Percentiles rank a stretch among this genome's conserved stretches.
Evolutionary conservation across 2,329 filamentous ascomycete genomes (phyloP).

Genomic region (Penicillium sp.): DNA sequence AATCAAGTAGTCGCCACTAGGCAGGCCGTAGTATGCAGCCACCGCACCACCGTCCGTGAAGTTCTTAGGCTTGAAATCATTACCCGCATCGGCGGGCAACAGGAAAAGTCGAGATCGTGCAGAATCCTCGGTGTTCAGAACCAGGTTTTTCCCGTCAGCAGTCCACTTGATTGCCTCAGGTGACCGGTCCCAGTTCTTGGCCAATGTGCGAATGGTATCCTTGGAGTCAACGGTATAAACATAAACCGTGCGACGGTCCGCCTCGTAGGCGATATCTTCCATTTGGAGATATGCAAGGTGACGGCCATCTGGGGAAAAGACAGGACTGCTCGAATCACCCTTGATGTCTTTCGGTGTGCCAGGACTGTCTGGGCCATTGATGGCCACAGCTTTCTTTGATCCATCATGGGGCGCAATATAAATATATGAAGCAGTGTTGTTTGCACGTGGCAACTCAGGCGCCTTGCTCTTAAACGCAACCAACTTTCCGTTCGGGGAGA

Average conservation of each 20-base stretch:
- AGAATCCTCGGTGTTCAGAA: constrained; percentile 70
- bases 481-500: constrained; percentile 43
- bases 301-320: constrained; percentile 71
- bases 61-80: constrained; percentile 36
- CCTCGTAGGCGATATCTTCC: constrained; percentile 74
- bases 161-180: constrained; percentile 54
- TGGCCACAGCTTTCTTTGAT: constrained; percentile 54
- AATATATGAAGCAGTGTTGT: constrained; percentile 78
- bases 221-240: constrained; percentile 38
- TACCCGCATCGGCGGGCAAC: constrained; percentile 34
- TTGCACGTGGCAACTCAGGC: constrained; percentile 44
- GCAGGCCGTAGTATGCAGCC: constrained; percentile 31
- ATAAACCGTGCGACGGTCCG: constrained; percentile 63
- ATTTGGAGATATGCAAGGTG: constrained; percentile 76
- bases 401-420: constrained; percentile 68
- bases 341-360: constrained; percentile 52
- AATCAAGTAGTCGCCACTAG: constrained; percentile 34
- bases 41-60: constrained; percentile 40
- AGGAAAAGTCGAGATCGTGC: constrained; percentile 53
- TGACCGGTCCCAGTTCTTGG: constrained; percentile 53
- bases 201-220: constrained; percentile 40
- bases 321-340: constrained; percentile 63
- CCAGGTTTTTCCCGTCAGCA: constrained; percentile 60
- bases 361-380: constrained; percentile 42
- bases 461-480: constrained; percentile 47